phyloP scores from a whole-genome alignment of 2,329 filamentous ascomycete species.

The Grosmannia serpens region DNA sequence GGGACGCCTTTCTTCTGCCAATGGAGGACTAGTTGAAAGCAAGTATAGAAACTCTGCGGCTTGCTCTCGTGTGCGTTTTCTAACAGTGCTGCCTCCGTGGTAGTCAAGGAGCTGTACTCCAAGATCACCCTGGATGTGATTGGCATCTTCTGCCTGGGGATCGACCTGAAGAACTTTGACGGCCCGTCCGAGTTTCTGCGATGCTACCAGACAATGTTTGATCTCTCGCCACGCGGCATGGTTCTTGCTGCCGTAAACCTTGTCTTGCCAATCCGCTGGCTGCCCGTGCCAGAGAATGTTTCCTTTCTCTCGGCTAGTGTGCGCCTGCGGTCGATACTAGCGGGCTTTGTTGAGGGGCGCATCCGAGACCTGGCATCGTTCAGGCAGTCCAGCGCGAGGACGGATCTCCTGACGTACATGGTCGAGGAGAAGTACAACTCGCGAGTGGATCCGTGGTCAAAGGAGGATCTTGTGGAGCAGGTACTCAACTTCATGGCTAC shows the following conservation, averaged over 20 bases:
- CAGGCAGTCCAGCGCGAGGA: constrained; percentile 11
- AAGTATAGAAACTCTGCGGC: not conserved
- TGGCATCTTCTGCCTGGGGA: constrained; percentile 21
- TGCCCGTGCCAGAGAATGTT: constrained; percentile 27
- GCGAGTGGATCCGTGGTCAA: not conserved
- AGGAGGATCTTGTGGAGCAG: constrained; percentile 12
- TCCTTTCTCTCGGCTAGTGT: constrained; percentile 22
- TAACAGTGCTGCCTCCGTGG: constrained; percentile 9
- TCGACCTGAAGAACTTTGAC: constrained; percentile 19
- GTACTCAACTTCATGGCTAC: constrained; percentile 16
- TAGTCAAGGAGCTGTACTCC: constrained; percentile 18
- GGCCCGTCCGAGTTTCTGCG: constrained; percentile 17
- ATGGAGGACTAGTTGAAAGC: not conserved
- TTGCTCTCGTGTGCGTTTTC: not conserved
- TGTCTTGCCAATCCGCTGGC: constrained; percentile 14
- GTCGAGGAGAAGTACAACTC: constrained; percentile 11
- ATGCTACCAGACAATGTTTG: constrained; percentile 21
- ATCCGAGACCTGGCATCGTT: constrained; percentile 10
- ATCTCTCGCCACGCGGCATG: constrained; percentile 12
- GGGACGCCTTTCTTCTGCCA: not conserved
- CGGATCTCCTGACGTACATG: constrained; percentile 18
- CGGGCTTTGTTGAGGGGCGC: not conserved
- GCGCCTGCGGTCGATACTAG: constrained; percentile 22
- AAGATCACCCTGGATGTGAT: constrained; percentile 24
- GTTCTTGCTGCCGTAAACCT: constrained; percentile 5